These are phyloP conservation scores for Microascus cirrosus DNA, from an alignment of 2,329 filamentous ascomycete genomes.

Conservation along the genomic window DNA sequence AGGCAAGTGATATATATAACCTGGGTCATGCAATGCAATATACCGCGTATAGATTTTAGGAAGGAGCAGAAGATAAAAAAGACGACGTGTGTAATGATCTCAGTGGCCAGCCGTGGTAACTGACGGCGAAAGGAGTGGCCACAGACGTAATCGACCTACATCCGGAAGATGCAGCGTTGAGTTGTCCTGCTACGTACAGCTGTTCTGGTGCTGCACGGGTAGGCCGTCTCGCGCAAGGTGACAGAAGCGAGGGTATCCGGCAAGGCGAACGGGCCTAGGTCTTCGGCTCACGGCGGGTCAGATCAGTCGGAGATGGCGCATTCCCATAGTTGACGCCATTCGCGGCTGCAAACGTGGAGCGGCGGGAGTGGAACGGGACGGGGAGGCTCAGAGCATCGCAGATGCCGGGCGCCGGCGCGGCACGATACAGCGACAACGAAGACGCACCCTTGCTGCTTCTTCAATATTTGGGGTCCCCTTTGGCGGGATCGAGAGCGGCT, in stretches of 20 bases:
- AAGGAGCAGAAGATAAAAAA: not conserved
- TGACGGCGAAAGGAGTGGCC: not conserved
- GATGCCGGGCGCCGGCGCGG: not conserved
- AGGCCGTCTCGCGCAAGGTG: not conserved
- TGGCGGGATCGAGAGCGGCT: too few relatives aligned
- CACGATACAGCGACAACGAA: not conserved
- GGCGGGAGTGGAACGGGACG: not conserved
- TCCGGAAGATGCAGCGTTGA: not conserved
- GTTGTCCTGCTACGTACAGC: not conserved
- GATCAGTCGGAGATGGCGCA: too few relatives aligned
- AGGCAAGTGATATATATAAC: conserved; percentile 3
- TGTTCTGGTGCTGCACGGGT: not conserved
- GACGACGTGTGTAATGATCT: not conserved
- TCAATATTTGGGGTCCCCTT: too few relatives aligned
- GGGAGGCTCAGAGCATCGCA: not conserved
- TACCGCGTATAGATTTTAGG: not conserved
- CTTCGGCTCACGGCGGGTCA: too few relatives aligned
- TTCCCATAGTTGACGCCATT: too few relatives aligned
- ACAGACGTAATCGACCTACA: not conserved
- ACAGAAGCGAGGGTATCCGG: not conserved
- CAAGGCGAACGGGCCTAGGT: too few relatives aligned
- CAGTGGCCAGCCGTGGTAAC: not conserved
- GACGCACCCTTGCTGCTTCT: too few relatives aligned
- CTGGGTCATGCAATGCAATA: not conserved
- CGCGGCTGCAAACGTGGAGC: not conserved